Conservation (phyloP, 2,329 filamentous ascomycete species). For the Penicillium sp. region DNA sequence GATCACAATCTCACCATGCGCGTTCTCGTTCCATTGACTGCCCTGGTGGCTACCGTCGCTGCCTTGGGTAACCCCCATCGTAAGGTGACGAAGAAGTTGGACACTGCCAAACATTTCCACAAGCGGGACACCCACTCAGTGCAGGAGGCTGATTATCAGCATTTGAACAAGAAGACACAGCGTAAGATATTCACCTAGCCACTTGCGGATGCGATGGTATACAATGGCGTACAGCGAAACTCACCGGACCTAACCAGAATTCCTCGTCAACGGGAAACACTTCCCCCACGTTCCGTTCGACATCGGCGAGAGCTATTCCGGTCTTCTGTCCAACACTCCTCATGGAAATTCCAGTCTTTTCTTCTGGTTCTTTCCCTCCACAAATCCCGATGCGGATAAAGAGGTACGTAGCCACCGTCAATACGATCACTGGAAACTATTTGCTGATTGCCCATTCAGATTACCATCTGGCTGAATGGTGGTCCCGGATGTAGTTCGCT, state of each 20-base stretch:
- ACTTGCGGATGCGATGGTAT: background rate
- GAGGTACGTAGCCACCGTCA: conserved; percentile 31
- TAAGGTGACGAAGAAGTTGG: conserved; percentile 9
- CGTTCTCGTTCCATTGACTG: conserved; percentile 7
- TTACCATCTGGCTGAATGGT: conserved; percentile 53
- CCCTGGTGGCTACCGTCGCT: conserved; percentile 11
- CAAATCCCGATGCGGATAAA: conserved; percentile 45
- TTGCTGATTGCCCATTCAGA: conserved; percentile 16
- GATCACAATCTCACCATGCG: conserved; percentile 8
- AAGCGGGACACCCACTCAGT: conserved; percentile 6
- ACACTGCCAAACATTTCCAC: background rate
- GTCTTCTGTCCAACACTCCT: conserved; percentile 56
- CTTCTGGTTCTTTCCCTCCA: conserved; percentile 56
- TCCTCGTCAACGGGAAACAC: conserved; percentile 65
- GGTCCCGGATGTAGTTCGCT: conserved; percentile 62
- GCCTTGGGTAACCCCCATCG: conserved; percentile 27
- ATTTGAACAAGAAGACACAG: conserved; percentile 19
- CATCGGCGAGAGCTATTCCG: conserved; percentile 55
- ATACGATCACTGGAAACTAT: background rate
- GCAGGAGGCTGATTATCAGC: conserved; percentile 9
- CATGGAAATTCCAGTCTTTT: conserved; percentile 50
- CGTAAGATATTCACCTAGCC: conserved; percentile 7
- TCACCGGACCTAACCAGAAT: conserved; percentile 50
- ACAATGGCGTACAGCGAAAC: background rate
- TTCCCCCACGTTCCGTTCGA: conserved; percentile 73